phyloP scores from a whole-genome alignment of 2,329 filamentous ascomycete species.

The Alternaria gansuensis region DNA sequence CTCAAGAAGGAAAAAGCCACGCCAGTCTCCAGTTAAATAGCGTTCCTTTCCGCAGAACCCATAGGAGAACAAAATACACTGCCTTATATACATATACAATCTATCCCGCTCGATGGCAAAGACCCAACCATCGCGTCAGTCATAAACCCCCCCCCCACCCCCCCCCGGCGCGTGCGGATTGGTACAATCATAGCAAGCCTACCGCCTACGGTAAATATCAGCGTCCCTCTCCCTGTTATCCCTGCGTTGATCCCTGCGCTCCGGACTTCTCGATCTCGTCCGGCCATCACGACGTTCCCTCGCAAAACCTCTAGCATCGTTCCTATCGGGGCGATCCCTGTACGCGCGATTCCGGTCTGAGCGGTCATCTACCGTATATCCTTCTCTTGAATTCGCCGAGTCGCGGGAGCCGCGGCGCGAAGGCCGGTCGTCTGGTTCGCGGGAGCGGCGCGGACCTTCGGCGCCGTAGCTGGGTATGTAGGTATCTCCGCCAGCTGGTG shows the following conservation, averaged over 20 bases:
- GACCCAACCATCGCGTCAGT: no score
- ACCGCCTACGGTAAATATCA: conserved; percentile 44
- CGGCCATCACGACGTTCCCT: conserved; percentile 43
- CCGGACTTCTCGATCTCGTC: conserved; percentile 50
- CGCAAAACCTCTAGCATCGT: conserved; percentile 37
- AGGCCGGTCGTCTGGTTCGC: conserved; percentile 49
- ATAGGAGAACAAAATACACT: no score
- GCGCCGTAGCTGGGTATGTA: conserved; percentile 57
- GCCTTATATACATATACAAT: no score
- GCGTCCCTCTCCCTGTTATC: conserved; percentile 37
- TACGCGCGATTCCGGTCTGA: conserved; percentile 42
- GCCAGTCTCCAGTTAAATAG: no score
- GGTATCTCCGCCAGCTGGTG: conserved; percentile 48
- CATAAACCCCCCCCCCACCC: no score
- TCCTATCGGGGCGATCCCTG: conserved; percentile 36
- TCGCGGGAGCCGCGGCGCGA: conserved; percentile 44
- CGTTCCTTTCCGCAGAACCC: no score
- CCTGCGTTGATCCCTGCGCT: conserved; percentile 39
- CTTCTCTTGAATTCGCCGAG: conserved; percentile 49
- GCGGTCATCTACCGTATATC: conserved; percentile 35
- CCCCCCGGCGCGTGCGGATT: neutral
- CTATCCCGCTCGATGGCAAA: no score
- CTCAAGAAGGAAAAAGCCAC: no score
- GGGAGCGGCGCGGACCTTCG: conserved; percentile 43
- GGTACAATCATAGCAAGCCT: conserved; percentile 7